phyloP scores from a whole-genome alignment of 352 stramenopile genomes.

The Stramenopiles sp. region DNA sequence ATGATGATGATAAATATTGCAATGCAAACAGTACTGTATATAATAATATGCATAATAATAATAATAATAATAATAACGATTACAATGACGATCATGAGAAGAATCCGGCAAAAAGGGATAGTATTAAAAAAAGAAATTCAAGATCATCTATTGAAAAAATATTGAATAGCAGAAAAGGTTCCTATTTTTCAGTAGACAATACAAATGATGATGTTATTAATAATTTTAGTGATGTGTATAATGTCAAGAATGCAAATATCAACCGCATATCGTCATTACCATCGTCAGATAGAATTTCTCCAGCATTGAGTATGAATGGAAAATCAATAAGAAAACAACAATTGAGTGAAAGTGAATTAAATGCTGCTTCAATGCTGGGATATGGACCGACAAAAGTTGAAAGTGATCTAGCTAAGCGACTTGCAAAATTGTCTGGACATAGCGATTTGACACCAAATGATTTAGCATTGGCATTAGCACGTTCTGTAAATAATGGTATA shows the following conservation, averaged over 20 bases:
- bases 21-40: too few relatives aligned
- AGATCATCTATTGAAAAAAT: background rate
- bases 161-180: background rate
- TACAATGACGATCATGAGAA: too few relatives aligned
- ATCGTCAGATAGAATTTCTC: background rate
- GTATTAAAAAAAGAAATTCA: background rate
- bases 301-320: background rate
- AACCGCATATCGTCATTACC: background rate
- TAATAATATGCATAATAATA: too few relatives aligned
- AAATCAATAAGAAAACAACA: too few relatives aligned
- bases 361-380: background rate
- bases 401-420: background rate
- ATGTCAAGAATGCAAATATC: background rate
- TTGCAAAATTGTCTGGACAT: background rate
- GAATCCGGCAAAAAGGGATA: background rate
- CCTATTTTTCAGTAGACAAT: background rate
- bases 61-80: too few relatives aligned
- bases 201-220: too few relatives aligned
- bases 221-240: background rate
- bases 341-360: background rate
- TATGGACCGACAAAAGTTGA: background rate
- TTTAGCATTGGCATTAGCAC: background rate
- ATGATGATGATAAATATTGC: too few relatives aligned
- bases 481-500: background rate
- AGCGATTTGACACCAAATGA: background rate